phyloP scores from a whole-genome alignment of 2,329 filamentous ascomycete genomes.

The Fusarium illudens region DNA sequence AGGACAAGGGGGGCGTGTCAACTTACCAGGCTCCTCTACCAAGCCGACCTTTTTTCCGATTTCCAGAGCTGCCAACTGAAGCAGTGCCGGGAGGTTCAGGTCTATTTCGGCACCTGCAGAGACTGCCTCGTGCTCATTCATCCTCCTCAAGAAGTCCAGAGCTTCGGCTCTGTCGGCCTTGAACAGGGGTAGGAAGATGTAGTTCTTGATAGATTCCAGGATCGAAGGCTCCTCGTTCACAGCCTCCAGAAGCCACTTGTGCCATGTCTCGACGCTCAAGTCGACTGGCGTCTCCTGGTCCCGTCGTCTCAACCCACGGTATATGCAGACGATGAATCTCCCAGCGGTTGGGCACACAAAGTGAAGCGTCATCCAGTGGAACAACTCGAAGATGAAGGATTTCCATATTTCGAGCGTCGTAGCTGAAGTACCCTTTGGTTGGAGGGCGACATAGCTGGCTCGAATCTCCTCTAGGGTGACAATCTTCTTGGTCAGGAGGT shows the following conservation, averaged over 20 bases:
- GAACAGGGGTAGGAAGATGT: conserved; percentile 70
- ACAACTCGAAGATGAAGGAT: conserved; percentile 57
- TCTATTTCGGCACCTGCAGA: conserved; percentile 55
- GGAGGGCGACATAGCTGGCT: conserved; percentile 53
- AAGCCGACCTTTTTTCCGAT: conserved; percentile 75
- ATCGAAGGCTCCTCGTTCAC: conserved; percentile 59
- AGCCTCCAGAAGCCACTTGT: conserved; percentile 63
- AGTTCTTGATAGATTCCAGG: conserved; percentile 70
- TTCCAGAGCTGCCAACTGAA: conserved; percentile 74
- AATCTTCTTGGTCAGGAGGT: conserved; percentile 69
- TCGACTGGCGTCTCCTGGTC: conserved; percentile 36
- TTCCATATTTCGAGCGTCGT: conserved; percentile 56
- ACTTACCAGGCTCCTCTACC: conserved; percentile 71
- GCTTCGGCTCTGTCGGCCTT: conserved; percentile 63
- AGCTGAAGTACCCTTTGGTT: conserved; percentile 36
- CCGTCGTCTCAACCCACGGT: conserved; percentile 55
- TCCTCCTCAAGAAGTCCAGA: conserved; percentile 63
- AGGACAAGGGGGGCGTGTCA: background rate
- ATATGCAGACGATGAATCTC: conserved; percentile 67
- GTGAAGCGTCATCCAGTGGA: conserved; percentile 65
- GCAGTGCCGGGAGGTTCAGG: conserved; percentile 62
- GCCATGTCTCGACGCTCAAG: conserved; percentile 57
- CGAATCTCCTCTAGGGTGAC: conserved; percentile 59
- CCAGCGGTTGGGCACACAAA: conserved; percentile 68
- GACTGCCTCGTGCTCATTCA: conserved; percentile 62